Conservation (phyloP, 2,329 filamentous ascomycete genomes). For the Xylaria sp. region DNA sequence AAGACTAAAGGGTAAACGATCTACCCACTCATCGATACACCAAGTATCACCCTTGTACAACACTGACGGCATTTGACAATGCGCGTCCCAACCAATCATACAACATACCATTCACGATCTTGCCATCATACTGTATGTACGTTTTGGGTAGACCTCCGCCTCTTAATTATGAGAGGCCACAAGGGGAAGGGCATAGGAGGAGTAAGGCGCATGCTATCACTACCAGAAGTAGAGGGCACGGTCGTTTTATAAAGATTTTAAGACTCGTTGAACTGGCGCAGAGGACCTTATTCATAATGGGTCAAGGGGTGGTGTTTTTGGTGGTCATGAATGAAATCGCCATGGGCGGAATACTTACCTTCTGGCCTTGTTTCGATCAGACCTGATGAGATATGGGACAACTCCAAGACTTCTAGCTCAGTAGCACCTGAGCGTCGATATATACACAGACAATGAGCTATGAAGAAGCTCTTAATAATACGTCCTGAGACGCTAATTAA, state of each 20-base stretch:
- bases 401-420: constrained; percentile 16
- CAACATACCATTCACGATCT: constrained; percentile 29
- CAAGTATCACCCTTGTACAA: constrained; percentile 37
- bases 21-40: constrained; percentile 16
- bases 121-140: constrained; percentile 24
- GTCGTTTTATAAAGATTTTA: constrained; percentile 23
- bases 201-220: constrained; percentile 36
- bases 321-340: constrained; percentile 10
- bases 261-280: constrained; percentile 16
- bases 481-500: constrained; percentile 25
- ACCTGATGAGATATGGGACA: constrained; percentile 33
- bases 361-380: constrained; percentile 8
- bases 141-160: constrained; percentile 37
- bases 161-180: constrained; percentile 17
- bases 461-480: constrained; percentile 27
- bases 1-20: constrained; percentile 29
- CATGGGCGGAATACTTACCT: background rate
- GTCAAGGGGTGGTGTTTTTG: constrained; percentile 4
- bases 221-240: constrained; percentile 23
- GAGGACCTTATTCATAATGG: constrained; percentile 10
- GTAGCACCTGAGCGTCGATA: constrained; percentile 10
- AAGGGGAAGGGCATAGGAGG: constrained; percentile 28
- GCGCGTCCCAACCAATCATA: constrained; percentile 20
- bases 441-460: constrained; percentile 18
- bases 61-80: constrained; percentile 54